phyloP scores from a whole-genome alignment of 2,329 filamentous ascomycete genomes.

The Pseudocercospora musae region DNA sequence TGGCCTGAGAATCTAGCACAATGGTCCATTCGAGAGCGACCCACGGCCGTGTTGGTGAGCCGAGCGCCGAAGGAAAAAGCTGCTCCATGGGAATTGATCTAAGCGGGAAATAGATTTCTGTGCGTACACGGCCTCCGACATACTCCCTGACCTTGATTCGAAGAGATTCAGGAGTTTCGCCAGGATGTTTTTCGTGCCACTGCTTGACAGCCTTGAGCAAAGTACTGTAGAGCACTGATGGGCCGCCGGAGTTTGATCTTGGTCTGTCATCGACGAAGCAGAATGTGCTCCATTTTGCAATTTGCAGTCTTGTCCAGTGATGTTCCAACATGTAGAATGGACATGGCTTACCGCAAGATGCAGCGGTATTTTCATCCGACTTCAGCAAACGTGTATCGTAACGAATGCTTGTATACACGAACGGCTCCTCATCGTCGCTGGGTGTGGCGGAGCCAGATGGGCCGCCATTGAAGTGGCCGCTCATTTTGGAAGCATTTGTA shows the following conservation, averaged over 20 bases:
- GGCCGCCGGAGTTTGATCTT: constrained; percentile 50
- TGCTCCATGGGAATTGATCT: constrained; percentile 48
- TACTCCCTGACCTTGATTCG: constrained; percentile 55
- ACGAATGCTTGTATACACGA: constrained; percentile 41
- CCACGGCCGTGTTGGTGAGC: constrained; percentile 36
- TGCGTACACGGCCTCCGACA: constrained; percentile 43
- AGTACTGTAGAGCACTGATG: constrained; percentile 30
- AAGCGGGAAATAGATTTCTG: constrained; percentile 38
- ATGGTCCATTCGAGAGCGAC: constrained; percentile 39
- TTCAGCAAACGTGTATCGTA: constrained; percentile 61
- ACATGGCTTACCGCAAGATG: constrained; percentile 35
- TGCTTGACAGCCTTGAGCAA: constrained; percentile 34
- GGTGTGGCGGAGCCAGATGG: background rate
- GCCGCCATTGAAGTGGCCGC: constrained; percentile 19
- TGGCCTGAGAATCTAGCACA: constrained; percentile 52
- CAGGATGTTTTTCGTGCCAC: constrained; percentile 35
- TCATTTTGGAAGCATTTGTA: constrained; percentile 19
- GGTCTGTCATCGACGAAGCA: constrained; percentile 68
- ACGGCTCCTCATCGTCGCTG: constrained; percentile 18
- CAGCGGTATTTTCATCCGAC: constrained; percentile 26
- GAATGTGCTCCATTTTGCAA: constrained; percentile 52
- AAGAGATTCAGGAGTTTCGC: constrained; percentile 32
- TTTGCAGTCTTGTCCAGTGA: constrained; percentile 44
- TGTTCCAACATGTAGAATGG: constrained; percentile 39
- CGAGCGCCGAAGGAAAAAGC: constrained; percentile 57